phyloP scores from a whole-genome alignment of 1,139 yeast species.

The Eremothecium sinecaudum region DNA sequence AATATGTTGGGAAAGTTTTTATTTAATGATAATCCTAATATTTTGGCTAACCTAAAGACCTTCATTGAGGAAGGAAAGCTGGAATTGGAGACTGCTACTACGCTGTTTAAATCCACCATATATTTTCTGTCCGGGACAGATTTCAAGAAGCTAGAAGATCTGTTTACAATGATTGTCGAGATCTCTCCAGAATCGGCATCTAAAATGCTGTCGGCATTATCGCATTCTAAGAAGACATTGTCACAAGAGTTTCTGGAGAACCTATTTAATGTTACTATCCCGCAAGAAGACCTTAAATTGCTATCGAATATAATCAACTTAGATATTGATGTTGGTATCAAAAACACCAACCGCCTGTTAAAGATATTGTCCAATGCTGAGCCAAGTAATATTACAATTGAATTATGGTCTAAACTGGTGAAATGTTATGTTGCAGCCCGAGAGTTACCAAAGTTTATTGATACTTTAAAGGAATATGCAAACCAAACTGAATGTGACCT shows the following conservation, averaged over 20 bases:
- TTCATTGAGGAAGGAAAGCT: constrained; percentile 15
- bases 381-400: constrained; percentile 12
- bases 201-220: constrained; percentile 34
- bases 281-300: constrained; percentile 36
- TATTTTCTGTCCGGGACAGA: constrained; percentile 21
- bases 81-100: constrained; percentile 10
- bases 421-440: constrained; percentile 48
- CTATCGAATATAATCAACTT: constrained; percentile 38
- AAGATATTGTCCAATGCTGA: constrained; percentile 20
- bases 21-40: constrained; percentile 14
- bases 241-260: constrained; percentile 38
- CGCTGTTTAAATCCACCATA: constrained; percentile 21
- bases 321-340: constrained; percentile 44
- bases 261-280: constrained; percentile 24
- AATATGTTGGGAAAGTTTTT: constrained; percentile 14
- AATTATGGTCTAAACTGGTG: constrained; percentile 37
- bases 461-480: constrained; percentile 39
- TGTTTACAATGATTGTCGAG: constrained; percentile 35
- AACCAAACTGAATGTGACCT: constrained; percentile 13
- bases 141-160: constrained; percentile 34
- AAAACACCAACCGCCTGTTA: constrained; percentile 30
- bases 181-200: constrained; percentile 35
- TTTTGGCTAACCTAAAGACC: constrained; percentile 14
- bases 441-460: constrained; percentile 45
- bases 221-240: constrained; percentile 39